phyloP scores from a whole-genome alignment of 2,329 filamentous ascomycete species.

The Zelopaecilomyces penicillatus region DNA sequence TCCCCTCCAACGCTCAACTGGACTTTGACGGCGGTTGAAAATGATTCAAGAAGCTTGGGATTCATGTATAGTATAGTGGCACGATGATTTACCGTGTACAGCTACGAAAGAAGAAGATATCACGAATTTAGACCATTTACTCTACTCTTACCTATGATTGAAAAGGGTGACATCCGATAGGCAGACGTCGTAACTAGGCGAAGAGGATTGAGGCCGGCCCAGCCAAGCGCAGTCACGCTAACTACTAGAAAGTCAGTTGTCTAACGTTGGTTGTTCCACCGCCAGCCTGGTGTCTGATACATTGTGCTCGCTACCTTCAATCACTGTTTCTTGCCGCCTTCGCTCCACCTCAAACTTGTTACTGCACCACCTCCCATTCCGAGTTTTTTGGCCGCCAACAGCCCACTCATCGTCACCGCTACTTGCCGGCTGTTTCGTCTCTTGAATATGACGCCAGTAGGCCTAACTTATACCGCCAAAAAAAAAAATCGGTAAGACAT shows the following conservation, averaged over 20 bases:
- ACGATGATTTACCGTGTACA: conserved; percentile 10
- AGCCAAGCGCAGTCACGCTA: no score
- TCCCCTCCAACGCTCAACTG: not conserved
- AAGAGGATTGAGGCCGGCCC: no score
- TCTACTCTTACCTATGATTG: no score
- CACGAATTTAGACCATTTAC: not conserved
- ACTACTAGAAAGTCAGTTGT: no score
- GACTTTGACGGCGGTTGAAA: not conserved
- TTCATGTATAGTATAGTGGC: conserved; percentile 24
- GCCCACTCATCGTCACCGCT: conserved; percentile 12
- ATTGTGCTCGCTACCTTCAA: conserved; percentile 25
- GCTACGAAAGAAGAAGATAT: conserved; percentile 5
- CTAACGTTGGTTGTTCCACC: no score
- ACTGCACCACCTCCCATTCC: conserved; percentile 59
- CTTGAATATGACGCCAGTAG: conserved; percentile 7
- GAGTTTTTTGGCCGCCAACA: not conserved
- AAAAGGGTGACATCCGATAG: no score
- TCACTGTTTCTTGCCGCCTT: conserved; percentile 42
- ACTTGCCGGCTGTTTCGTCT: conserved; percentile 10
- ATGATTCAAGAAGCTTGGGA: conserved; percentile 8
- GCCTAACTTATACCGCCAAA: conserved; percentile 42
- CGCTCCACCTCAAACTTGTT: conserved; percentile 54
- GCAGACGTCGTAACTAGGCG: no score
- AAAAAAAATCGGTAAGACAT: conserved; percentile 50
- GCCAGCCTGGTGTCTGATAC: no score